Base-by-base conservation (phyloP, 257 asterid species). In the Perilla frutescens region DNA sequence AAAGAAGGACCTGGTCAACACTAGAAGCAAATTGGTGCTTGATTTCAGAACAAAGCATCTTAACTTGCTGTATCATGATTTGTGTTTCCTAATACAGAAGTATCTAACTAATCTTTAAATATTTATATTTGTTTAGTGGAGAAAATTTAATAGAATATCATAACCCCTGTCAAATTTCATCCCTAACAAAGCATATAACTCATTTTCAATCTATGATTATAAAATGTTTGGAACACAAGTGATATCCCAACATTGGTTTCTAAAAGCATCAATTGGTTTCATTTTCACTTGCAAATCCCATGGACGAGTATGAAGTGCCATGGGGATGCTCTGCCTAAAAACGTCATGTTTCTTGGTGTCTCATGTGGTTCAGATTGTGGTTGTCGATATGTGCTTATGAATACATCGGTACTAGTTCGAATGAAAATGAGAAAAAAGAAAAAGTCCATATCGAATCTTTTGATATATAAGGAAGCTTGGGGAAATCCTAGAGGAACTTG, bases 111-210 rank as follows among this genome's bases (percentile, higher is more conserved):
- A 20, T 20, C 26, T 56, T 29, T 29, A 3, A 8, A 20, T 55
- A 2, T 20, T 20, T 20, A 12, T 59, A 26, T 43, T 70, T 44
- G 20, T 44, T 58, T 32, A 13, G 11, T 8, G 7, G 43, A 20
- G 12, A 36, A 14, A 49, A 14, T 2, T 39, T 6, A 37, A 14
- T 29, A 13, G 8, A 57, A n/a, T n/a, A 15, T 71, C 13, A 5
- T 44, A 57, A 47, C 15, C 4, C 31, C 2, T 44, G 36, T 34
- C 39, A 10, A 70, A 36, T 59, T 71, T n/a, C n/a, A 71, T 71
- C 43, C 5, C 6, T n/a, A 70, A 10, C 13, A 7, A 8, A 13
- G 8, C 8, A 44, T 34, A 13, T 31, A 15, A 14, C 8, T 44
- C 64, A 29, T 45, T 31, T 71, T 29, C 58, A 26, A 1, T 41